Evolutionary conservation across 1,284 basidiomycete species (phyloP).

Genomic region (Mycena sp.): DNA sequence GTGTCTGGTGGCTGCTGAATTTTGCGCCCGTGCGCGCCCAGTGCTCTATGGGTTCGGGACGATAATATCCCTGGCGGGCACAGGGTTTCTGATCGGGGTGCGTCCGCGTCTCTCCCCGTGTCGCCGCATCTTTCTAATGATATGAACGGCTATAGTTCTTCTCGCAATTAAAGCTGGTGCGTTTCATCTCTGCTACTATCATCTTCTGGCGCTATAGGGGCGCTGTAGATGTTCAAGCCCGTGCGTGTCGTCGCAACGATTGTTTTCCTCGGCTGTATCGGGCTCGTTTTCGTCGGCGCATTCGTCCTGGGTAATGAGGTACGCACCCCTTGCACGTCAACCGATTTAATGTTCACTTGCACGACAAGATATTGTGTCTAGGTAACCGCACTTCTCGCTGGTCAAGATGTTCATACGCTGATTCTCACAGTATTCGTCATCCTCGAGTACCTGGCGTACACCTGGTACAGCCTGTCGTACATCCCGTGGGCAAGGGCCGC

Average conservation of each 20-base stretch:
- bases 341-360: background rate
- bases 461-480: slow-evolving; percentile 86
- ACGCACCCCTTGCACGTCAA: slow-evolving; percentile 36
- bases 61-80: slow-evolving; percentile 85
- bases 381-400: slow-evolving; percentile 31
- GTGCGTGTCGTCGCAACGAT: slow-evolving; percentile 88
- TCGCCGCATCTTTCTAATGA: background rate
- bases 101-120: slow-evolving; percentile 36
- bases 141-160: slow-evolving; percentile 61
- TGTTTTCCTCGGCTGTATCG: slow-evolving; percentile 81
- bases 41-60: slow-evolving; percentile 89
- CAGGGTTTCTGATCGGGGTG: slow-evolving; percentile 90
- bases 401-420: slow-evolving; percentile 5
- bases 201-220: background rate
- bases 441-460: slow-evolving; percentile 86
- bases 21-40: slow-evolving; percentile 40
- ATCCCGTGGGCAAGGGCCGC: slow-evolving; percentile 88
- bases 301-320: slow-evolving; percentile 78
- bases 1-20: background rate
- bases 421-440: slow-evolving; percentile 79
- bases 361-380: slow-evolving; percentile 45
- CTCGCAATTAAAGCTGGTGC: slow-evolving; percentile 82
- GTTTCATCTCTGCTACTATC: slow-evolving; percentile 30
- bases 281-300: slow-evolving; percentile 82
- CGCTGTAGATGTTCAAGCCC: slow-evolving; percentile 89